A percentile compares a stretch with the other conserved stretches of the same genome.
These are phyloP conservation scores for Lactifluus piperatus DNA, from an alignment of 768 basidiomycete species.

Conservation along the genomic window DNA sequence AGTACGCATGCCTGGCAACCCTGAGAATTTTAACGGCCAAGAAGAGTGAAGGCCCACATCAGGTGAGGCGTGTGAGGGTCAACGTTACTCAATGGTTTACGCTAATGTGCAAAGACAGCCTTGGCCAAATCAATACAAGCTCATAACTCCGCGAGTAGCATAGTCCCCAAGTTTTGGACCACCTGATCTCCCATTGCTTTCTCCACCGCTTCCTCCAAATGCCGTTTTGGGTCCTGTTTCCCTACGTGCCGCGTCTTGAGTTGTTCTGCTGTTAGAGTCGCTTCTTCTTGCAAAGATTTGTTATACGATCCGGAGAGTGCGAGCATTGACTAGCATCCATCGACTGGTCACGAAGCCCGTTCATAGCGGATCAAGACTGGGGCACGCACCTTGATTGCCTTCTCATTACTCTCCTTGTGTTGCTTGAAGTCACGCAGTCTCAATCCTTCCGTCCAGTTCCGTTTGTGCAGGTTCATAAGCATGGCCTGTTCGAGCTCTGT, in stretches of 20 bases:
- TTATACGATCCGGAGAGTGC: slow-evolving; percentile 89
- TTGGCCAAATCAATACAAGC: slow-evolving; percentile 1
- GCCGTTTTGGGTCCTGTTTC: slow-evolving; percentile 96
- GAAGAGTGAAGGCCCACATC: background rate
- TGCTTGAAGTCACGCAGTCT: slow-evolving; percentile 84
- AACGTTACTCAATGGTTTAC: background rate
- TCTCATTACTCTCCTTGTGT: slow-evolving; percentile 86
- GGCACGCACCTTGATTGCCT: slow-evolving; percentile 77
- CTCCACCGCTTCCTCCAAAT: slow-evolving; percentile 95
- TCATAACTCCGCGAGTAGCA: slow-evolving; percentile 87
- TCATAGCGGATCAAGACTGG: background rate
- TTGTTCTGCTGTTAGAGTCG: slow-evolving; percentile 88
- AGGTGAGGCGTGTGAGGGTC: background rate
- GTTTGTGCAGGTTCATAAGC: slow-evolving; percentile 98
- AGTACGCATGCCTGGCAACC: background rate
- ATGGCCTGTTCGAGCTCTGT: slow-evolving; percentile 97
- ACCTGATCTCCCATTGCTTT: slow-evolving; percentile 98
- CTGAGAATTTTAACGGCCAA: slow-evolving; percentile 1
- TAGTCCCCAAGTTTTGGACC: slow-evolving; percentile 89
- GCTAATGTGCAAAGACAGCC: background rate
- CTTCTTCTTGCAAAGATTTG: slow-evolving; percentile 96
- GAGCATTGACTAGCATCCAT: slow-evolving; percentile 69
- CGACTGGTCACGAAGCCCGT: background rate
- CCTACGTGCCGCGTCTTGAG: slow-evolving; percentile 96
- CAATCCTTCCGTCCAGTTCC: slow-evolving; percentile 98